Conservation (phyloP, 495 filamentous ascomycete genomes). For the Sabuloglossum arenarium region DNA sequence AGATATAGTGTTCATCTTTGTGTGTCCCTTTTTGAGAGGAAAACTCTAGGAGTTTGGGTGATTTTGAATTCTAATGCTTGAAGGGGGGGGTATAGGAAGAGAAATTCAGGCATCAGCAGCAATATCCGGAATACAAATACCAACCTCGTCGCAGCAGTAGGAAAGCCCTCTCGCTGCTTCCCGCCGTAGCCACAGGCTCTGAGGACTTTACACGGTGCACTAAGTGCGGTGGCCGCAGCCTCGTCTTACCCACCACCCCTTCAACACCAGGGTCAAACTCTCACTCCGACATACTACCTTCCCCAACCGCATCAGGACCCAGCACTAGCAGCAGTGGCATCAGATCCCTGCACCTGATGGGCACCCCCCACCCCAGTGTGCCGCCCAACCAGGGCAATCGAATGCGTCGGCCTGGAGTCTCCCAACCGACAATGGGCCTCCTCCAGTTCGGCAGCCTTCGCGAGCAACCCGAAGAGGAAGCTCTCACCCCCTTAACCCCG, state of each 20-base stretch:
- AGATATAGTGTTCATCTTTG: constrained; percentile 6
- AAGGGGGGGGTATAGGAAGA: constrained; percentile 38
- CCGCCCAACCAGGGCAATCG: not conserved
- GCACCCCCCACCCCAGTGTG: constrained; percentile 10
- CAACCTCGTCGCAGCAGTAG: constrained; percentile 63
- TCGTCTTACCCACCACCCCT: constrained; percentile 32
- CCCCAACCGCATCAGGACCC: not conserved
- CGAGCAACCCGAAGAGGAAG: constrained; percentile 10
- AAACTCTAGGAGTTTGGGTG: too few species aligned
- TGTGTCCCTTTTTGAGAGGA: too few species aligned
- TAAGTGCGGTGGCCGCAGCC: constrained; percentile 41
- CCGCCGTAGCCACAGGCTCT: constrained; percentile 19
- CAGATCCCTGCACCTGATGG: constrained; percentile 2
- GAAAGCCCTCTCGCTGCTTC: constrained; percentile 9
- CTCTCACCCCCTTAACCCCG: constrained; percentile 11
- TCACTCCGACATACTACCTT: constrained; percentile 1
- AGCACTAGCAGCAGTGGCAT: not conserved
- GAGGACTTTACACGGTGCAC: constrained; percentile 28
- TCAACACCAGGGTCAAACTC: constrained; percentile 23
- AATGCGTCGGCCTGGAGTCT: not conserved
- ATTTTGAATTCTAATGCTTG: not conserved
- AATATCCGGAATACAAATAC: constrained; percentile 88
- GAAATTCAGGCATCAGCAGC: constrained; percentile 70
- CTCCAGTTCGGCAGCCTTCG: not conserved
- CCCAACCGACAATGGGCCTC: not conserved